Evolutionary conservation across 73 alveolate species (phyloP).

Genomic region (Loxodes magnus): DNA sequence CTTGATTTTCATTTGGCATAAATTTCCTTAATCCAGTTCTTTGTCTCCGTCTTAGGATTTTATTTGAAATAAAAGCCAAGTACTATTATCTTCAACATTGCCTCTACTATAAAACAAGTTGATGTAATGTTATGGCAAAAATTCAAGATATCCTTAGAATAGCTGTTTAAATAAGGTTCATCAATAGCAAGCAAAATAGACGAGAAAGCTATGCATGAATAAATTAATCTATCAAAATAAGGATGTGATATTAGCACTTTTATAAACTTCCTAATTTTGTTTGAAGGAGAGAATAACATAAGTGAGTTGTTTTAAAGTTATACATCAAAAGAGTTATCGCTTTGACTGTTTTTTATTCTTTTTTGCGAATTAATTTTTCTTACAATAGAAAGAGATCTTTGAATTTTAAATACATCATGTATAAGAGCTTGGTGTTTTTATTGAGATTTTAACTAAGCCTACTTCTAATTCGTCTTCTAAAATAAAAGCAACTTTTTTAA

Average conservation of each 20-base stretch:
- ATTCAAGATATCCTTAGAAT: background rate
- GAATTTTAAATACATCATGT: no score
- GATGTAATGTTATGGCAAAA: background rate
- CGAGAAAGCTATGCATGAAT: conserved; percentile 26
- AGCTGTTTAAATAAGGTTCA: conserved; percentile 24
- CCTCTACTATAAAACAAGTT: conserved; percentile 19
- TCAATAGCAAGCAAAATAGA: conserved; percentile 27
- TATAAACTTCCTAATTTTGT: conserved; percentile 6
- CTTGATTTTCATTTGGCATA: no score
- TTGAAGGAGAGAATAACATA: conserved; percentile 14
- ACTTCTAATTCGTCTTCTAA: no score
- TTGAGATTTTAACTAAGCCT: no score
- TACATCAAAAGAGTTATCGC: no score
- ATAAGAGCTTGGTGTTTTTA: no score
- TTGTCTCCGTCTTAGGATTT: no score
- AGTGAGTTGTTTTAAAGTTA: conserved; percentile 29
- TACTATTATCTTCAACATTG: conserved; percentile 23
- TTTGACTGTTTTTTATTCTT: no score
- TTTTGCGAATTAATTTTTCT: no score
- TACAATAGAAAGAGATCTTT: no score
- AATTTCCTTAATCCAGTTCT: no score
- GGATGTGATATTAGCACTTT: conserved; percentile 17
- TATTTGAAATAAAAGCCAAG: conserved; percentile 29
- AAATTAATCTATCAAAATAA: conserved; percentile 38
- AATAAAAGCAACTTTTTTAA: no score